Conservation (phyloP, 305 asterid genomes). For the Caryopteris hybrid region DNA sequence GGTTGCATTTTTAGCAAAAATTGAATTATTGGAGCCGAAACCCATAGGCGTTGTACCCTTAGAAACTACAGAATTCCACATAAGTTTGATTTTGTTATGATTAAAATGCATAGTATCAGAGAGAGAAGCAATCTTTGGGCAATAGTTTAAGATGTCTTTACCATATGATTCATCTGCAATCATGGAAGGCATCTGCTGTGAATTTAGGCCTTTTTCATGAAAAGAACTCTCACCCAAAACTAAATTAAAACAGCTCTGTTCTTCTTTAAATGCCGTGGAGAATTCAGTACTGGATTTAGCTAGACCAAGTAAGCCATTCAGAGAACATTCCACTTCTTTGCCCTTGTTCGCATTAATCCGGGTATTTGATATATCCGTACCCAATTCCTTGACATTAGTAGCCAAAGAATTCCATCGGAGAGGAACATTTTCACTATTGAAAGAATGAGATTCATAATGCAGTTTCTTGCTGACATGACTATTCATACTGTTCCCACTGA, state of each 20-base stretch:
- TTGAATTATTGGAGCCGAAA: conserved; percentile 28
- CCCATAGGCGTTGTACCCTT: conserved; percentile 16
- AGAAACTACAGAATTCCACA: conserved; percentile 20
- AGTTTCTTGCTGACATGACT: conserved; percentile 26
- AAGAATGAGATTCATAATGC: conserved; percentile 22
- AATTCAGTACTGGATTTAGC: conserved; percentile 29
- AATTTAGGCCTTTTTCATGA: conserved; percentile 22
- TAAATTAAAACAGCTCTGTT: conserved; percentile 23
- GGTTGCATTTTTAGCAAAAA: conserved; percentile 23
- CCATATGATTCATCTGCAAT: conserved; percentile 24
- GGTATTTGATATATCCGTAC: conserved; percentile 15
- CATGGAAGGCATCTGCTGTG: conserved; percentile 24
- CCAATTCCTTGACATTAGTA: conserved; percentile 19
- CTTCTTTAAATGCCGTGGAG: conserved; percentile 22
- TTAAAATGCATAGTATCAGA: conserved; percentile 22
- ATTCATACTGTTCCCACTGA: conserved; percentile 19
- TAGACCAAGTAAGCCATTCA: conserved; percentile 25
- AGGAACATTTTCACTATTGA: conserved; percentile 24
- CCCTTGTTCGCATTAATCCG: conserved; percentile 22
- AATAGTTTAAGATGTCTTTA: conserved; percentile 27
- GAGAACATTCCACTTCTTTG: conserved; percentile 23
- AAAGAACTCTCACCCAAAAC: conserved; percentile 26
- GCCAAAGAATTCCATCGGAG: conserved; percentile 24
- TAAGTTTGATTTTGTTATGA: conserved; percentile 20
- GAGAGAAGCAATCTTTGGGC: conserved; percentile 26